These are phyloP conservation scores for Verticillium albo-atrum DNA, from an alignment of 2,329 filamentous ascomycete species.

Conservation along the genomic window DNA sequence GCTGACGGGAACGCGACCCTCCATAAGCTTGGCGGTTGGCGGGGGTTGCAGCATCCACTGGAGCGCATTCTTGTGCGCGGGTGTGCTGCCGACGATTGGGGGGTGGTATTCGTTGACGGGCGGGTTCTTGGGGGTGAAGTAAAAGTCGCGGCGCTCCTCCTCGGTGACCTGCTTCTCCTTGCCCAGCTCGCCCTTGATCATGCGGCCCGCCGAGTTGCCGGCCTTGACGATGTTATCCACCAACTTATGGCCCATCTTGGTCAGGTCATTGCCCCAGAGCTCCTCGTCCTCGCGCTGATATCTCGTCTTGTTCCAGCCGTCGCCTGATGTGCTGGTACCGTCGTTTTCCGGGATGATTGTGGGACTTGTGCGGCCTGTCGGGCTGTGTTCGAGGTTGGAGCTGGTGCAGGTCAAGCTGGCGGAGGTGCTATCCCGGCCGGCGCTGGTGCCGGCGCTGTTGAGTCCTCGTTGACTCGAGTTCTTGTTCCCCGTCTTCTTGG, in stretches of 20 bases:
- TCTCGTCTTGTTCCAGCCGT: conserved; percentile 68
- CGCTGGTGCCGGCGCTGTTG: conserved; percentile 39
- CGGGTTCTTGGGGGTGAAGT: conserved; percentile 57
- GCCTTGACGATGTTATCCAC: conserved; percentile 57
- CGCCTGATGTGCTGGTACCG: conserved; percentile 42
- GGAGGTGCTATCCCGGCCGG: conserved; percentile 50
- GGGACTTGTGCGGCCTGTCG: conserved; percentile 24
- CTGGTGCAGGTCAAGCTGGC: conserved; percentile 29
- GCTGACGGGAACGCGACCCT: conserved; percentile 70
- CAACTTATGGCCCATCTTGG: conserved; percentile 49
- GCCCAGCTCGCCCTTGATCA: conserved; percentile 47
- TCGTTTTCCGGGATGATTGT: conserved; percentile 22
- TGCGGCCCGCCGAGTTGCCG: conserved; percentile 48
- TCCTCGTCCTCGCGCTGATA: conserved; percentile 88
- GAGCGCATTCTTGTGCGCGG: conserved; percentile 63
- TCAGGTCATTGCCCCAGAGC: conserved; percentile 67
- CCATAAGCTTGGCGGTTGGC: conserved; percentile 87
- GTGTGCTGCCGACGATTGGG: conserved; percentile 74
- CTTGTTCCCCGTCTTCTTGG: conserved; percentile 56
- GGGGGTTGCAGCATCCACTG: conserved; percentile 93
- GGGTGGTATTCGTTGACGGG: conserved; percentile 85
- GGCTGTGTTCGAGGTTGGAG: conserved; percentile 31
- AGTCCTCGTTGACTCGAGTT: conserved; percentile 56
- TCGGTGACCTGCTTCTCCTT: conserved; percentile 46
- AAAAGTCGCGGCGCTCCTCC: conserved; percentile 52